These are phyloP conservation scores for Stagonosporopsis chrysanthemi DNA, from an alignment of 2,329 filamentous ascomycete species.

Conservation along the genomic window DNA sequence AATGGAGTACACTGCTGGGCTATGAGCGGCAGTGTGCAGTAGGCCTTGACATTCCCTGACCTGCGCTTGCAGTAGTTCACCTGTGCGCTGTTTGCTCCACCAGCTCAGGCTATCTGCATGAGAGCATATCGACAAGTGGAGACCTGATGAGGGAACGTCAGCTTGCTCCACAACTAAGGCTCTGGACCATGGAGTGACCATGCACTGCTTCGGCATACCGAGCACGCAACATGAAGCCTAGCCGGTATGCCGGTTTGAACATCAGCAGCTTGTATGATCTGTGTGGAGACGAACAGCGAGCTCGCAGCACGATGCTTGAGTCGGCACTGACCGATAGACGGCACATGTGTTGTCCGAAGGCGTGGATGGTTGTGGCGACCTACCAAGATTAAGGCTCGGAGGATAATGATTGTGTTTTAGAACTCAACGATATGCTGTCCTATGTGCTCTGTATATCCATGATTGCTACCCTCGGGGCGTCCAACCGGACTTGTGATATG, in stretches of 20 bases:
- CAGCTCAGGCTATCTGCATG: constrained; percentile 1
- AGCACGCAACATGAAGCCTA: background rate
- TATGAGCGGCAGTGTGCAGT: constrained; percentile 6
- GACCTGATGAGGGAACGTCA: background rate
- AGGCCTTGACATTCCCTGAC: constrained; percentile 1
- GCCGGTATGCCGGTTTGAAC: background rate
- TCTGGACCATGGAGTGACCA: background rate
- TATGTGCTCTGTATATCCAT: background rate
- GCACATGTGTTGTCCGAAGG: background rate
- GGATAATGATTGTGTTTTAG: background rate
- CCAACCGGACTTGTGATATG: background rate
- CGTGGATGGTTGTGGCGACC: background rate
- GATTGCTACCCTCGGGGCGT: background rate
- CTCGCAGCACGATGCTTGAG: background rate
- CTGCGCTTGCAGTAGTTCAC: constrained; percentile 1
- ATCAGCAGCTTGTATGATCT: background rate
- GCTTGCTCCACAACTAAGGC: constrained; percentile 4
- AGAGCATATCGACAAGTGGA: constrained; percentile 5
- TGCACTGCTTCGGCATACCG: constrained; percentile 8
- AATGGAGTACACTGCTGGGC: constrained; percentile 4
- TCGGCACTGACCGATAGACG: background rate
- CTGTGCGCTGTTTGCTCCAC: constrained; percentile 8
- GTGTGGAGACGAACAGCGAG: background rate
- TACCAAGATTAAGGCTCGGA: background rate
- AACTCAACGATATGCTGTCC: background rate